phyloP scores from a whole-genome alignment of 2,329 filamentous ascomycete genomes.

The Knoxdaviesia capensis region DNA sequence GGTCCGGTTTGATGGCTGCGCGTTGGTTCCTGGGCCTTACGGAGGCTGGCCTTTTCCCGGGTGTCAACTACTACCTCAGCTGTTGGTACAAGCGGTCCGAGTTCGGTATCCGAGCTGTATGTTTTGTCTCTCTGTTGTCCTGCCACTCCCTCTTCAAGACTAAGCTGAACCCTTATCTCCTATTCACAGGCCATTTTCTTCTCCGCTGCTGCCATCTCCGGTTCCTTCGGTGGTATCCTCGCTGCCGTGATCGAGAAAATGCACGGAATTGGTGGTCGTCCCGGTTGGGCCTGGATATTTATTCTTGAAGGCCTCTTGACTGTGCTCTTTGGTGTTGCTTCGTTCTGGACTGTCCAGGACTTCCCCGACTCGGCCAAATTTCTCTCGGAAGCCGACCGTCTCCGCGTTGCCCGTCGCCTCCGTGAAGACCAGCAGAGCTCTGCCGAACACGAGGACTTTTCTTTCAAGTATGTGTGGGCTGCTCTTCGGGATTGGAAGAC shows the following conservation, averaged over 20 bases:
- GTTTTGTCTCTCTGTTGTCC: constrained; percentile 4
- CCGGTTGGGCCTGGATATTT: constrained; percentile 42
- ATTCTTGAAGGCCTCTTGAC: constrained; percentile 50
- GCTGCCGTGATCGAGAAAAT: constrained; percentile 49
- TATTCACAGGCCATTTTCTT: constrained; percentile 46
- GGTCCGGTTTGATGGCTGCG: constrained; percentile 21
- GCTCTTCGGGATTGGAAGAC: constrained; percentile 66
- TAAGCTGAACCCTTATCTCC: background rate
- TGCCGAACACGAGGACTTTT: constrained; percentile 46
- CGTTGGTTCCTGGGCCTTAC: constrained; percentile 42
- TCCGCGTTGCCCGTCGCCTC: constrained; percentile 46
- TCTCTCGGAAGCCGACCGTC: constrained; percentile 43
- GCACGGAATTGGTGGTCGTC: constrained; percentile 31
- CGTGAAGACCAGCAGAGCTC: constrained; percentile 47
- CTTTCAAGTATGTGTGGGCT: constrained; percentile 48
- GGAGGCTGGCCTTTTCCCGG: constrained; percentile 46
- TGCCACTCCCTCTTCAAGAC: background rate
- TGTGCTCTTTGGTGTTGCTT: constrained; percentile 39
- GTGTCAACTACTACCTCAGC: constrained; percentile 47
- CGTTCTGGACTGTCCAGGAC: constrained; percentile 58
- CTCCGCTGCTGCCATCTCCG: constrained; percentile 55
- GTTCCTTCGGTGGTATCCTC: constrained; percentile 51
- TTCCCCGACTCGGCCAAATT: constrained; percentile 59
- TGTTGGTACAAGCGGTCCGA: constrained; percentile 66
- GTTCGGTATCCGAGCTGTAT: constrained; percentile 41